Base-by-base conservation (phyloP, 179 eudicot genomes). In the Vitellaria paradoxa region DNA sequence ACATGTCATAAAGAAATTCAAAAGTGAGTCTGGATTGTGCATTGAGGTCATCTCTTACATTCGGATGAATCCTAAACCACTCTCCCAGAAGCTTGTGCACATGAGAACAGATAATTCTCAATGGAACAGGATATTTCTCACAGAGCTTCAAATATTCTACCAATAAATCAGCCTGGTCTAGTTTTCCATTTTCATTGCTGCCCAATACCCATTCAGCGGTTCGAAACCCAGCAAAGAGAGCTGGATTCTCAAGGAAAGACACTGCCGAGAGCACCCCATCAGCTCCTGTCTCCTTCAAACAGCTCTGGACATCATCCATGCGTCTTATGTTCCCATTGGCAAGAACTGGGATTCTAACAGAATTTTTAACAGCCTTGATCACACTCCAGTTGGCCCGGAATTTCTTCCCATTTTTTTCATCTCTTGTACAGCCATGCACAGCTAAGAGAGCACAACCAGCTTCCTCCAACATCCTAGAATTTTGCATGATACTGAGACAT, bases 181-280 rank as follows among this genome's bases (percentile, higher is more conserved):
- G 72, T n/a, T 84, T 82, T 59, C 87, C 87, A 40, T 89, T 78
- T 26, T 73, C 88, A 42, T 75, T 85, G 65, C 75, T 74, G 5
- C 81, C 85, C 21, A 8, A 79, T 3, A 70, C 90, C 97, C 97
- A 96, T 77, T 94, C 97, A 59, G 88, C 80, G 23, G 98, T 91
- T 14, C 87, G 84, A 83, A 79, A 96, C 70, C 97, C 97, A 66
- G 95, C 91, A 86, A 96, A 96, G 47, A 96, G 86, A 68, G 99
- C 95, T 0, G 99, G 99, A 79, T 96, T 96, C 77, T 94, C 99
- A 6, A 96, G 97, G 59, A 96, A 93, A 52, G 97, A 83, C 72
- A 94, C 98, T 2, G 98, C 98, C 24, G 99, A 92, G 57, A 96
- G 95, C 68, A 96, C 97, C 65, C 99, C 99, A 74, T 94, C 93